Evolutionary conservation across 2,329 filamentous ascomycete genomes (phyloP).

Genomic region (Passalora sequoiae): DNA sequence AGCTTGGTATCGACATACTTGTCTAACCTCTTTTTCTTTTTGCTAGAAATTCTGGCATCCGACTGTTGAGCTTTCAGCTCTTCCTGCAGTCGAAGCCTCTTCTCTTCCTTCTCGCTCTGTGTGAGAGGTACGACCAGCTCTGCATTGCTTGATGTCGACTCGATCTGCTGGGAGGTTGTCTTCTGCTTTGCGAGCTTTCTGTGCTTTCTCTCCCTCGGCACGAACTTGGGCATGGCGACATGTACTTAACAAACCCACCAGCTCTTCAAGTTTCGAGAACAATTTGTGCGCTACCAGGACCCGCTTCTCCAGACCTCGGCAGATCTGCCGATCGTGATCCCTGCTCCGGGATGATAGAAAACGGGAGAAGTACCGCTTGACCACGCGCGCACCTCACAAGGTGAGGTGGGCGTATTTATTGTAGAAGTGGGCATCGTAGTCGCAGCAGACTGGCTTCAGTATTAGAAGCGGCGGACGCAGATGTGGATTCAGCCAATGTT

Average conservation of each 20-base stretch:
- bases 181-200: slow-evolving; percentile 60
- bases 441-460: no score
- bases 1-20: slow-evolving; percentile 84
- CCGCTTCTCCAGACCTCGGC: no score
- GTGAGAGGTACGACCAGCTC: slow-evolving; percentile 43
- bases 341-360: no score
- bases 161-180: slow-evolving; percentile 39
- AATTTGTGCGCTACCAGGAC: background rate
- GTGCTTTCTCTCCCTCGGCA: slow-evolving; percentile 56
- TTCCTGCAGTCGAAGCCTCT: slow-evolving; percentile 48
- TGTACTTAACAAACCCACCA: background rate
- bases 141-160: slow-evolving; percentile 52
- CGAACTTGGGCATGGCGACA: slow-evolving; percentile 38
- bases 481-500: no score
- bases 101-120: slow-evolving; percentile 51
- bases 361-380: no score
- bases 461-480: no score
- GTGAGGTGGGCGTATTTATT: no score
- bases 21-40: slow-evolving; percentile 63
- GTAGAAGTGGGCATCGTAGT: no score
- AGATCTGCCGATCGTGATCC: background rate
- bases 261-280: background rate
- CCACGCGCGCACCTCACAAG: no score
- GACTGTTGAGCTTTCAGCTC: slow-evolving; percentile 52
- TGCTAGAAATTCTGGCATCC: slow-evolving; percentile 53